Evolutionary conservation across 2,329 filamentous ascomycete genomes (phyloP).

Genomic region (Podosphaera aphanis): DNA sequence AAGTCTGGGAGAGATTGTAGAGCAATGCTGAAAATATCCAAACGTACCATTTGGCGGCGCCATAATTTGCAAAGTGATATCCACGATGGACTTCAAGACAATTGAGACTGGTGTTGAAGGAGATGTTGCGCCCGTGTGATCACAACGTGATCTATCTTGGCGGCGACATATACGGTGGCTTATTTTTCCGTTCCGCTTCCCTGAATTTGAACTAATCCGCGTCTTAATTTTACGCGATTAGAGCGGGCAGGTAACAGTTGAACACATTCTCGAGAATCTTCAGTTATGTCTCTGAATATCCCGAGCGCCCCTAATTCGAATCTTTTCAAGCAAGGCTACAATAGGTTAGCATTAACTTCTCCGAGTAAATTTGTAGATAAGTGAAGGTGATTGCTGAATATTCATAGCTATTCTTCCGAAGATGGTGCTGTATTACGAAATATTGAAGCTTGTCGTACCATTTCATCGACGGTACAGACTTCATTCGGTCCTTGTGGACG

Average conservation of each 20-base stretch:
- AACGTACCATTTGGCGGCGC: too few relatives aligned
- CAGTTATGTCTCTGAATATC: slow-evolving; percentile 86
- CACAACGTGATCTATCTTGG: too few relatives aligned
- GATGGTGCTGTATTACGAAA: slow-evolving; percentile 96
- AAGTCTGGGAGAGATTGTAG: too few relatives aligned
- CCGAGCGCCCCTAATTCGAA: slow-evolving; percentile 61
- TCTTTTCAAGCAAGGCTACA: slow-evolving; percentile 89
- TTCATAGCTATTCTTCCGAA: slow-evolving; percentile 77
- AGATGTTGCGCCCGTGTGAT: too few relatives aligned
- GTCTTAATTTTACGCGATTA: too few relatives aligned
- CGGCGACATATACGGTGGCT: not conserved
- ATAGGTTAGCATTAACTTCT: slow-evolving; percentile 19
- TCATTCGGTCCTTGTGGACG: slow-evolving; percentile 91
- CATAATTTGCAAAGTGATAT: too few relatives aligned
- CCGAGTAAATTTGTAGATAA: not conserved
- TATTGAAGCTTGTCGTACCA: slow-evolving; percentile 93
- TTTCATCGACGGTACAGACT: slow-evolving; percentile 87
- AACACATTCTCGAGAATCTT: too few relatives aligned
- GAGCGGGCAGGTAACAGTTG: not conserved
- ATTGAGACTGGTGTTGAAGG: too few relatives aligned
- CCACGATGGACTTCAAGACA: too few relatives aligned
- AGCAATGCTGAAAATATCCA: too few relatives aligned
- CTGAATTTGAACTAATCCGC: too few relatives aligned
- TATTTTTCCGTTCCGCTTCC: not conserved
- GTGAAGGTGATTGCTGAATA: slow-evolving; percentile 41